phyloP scores from a whole-genome alignment of 305 asterid species.

The Stenogyne calaminthoides region DNA sequence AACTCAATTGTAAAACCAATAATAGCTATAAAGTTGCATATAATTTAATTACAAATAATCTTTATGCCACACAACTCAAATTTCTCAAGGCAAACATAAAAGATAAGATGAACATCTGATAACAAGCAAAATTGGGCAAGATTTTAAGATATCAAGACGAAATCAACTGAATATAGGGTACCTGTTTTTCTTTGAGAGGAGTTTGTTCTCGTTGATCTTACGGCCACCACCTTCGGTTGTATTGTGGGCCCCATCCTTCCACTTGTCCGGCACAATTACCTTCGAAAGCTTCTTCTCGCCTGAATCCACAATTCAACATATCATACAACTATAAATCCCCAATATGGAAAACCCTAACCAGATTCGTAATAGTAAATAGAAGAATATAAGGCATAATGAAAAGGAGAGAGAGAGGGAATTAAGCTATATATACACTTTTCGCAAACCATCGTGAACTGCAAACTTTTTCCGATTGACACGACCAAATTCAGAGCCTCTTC shows the following conservation, averaged over 20 bases:
- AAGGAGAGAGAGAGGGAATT: not conserved
- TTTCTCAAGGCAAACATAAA: not conserved
- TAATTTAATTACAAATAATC: not conserved
- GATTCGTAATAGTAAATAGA: not conserved
- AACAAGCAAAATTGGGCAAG: not conserved
- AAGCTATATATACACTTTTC: slow-evolving; percentile 73
- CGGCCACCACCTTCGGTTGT: slow-evolving; percentile 95
- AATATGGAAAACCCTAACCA: slow-evolving; percentile 38
- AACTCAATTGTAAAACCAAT: not conserved
- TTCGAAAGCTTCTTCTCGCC: slow-evolving; percentile 93
- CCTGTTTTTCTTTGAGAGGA: slow-evolving; percentile 89
- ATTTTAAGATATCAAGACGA: not conserved
- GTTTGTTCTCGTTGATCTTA: slow-evolving; percentile 95
- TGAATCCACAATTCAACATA: slow-evolving; percentile 20
- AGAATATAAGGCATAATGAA: not conserved
- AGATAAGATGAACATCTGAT: not conserved
- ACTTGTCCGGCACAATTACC: slow-evolving; percentile 95
- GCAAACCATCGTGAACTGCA: slow-evolving; percentile 63
- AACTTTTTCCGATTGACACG: not conserved
- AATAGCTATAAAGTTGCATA: not conserved
- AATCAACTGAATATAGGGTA: slow-evolving; percentile 13
- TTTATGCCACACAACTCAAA: not conserved
- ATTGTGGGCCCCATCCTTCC: slow-evolving; percentile 95
- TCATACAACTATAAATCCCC: slow-evolving; percentile 26
- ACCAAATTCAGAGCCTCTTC: no score